phyloP scores from a whole-genome alignment of 176 grass and related monocot genomes.

The Zoysia japonica region DNA sequence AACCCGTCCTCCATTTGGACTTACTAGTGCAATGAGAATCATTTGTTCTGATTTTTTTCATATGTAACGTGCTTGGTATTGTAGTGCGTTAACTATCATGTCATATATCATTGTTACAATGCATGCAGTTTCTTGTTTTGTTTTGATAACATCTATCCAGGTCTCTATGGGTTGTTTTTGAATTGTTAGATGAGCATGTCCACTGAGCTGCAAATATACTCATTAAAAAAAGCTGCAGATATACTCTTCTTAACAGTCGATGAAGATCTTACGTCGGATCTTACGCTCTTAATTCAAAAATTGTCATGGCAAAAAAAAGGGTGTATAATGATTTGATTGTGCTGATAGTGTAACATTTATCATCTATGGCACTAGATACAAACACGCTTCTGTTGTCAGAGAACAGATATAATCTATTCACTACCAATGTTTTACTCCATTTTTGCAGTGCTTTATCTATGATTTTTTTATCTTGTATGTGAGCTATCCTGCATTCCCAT shows the following conservation, averaged over 20 bases:
- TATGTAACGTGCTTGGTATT: neutral
- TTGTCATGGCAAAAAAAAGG: too few species aligned
- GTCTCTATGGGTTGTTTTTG: neutral
- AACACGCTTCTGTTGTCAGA: neutral
- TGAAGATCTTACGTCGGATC: conserved; percentile 6
- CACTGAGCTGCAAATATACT: neutral
- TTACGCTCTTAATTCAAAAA: neutral
- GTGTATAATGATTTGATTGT: neutral
- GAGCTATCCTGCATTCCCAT: neutral
- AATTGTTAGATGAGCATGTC: neutral
- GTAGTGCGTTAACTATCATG: neutral
- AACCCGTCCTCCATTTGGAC: neutral
- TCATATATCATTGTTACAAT: neutral
- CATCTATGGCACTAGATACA: conserved; percentile 4
- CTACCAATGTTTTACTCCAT: neutral
- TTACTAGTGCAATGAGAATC: neutral
- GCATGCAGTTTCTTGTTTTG: neutral
- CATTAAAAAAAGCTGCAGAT: neutral
- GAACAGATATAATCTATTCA: neutral
- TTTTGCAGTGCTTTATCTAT: neutral
- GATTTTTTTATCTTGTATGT: neutral
- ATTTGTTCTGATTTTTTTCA: neutral
- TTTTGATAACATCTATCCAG: neutral
- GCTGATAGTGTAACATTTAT: neutral
- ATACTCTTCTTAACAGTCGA: neutral